Evolutionary conservation across 768 basidiomycete species (phyloP).

Genomic region (Dentipellis fragilis): DNA sequence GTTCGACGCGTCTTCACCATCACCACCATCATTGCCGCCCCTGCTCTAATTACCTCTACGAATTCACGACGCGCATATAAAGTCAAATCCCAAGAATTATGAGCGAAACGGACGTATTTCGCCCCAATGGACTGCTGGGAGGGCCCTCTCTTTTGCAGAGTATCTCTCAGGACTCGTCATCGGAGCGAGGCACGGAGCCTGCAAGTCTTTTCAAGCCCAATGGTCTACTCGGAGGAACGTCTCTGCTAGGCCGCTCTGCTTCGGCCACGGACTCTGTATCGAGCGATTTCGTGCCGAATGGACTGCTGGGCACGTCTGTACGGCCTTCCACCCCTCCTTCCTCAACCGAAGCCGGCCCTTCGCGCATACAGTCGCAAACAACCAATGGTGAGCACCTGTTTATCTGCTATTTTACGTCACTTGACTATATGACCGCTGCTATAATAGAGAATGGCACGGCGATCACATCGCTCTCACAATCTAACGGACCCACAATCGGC

Average conservation of each 20-base stretch:
- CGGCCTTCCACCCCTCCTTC: background rate
- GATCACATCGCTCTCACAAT: slow-evolving; percentile 3
- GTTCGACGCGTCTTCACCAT: slow-evolving; percentile 4
- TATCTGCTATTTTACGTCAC: background rate
- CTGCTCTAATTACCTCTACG: background rate
- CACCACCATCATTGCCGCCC: background rate
- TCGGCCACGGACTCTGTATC: background rate
- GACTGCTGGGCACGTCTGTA: slow-evolving; percentile 3
- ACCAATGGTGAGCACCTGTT: background rate
- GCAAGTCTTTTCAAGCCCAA: background rate
- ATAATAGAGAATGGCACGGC: background rate
- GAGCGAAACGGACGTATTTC: slow-evolving; percentile 1
- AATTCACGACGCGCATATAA: background rate
- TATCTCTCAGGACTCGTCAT: no score
- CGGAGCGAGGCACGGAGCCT: no score
- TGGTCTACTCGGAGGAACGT: background rate
- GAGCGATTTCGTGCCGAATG: slow-evolving; percentile 6
- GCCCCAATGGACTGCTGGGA: background rate
- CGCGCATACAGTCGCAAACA: background rate
- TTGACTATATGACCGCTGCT: no score
- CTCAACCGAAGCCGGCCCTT: background rate
- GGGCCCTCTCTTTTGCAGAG: background rate
- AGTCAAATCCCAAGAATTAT: background rate
- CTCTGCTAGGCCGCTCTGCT: no score
- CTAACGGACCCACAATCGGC: background rate